These are phyloP conservation scores for Suillus brevipes DNA, from an alignment of 768 basidiomycete species.

Conservation along the genomic window DNA sequence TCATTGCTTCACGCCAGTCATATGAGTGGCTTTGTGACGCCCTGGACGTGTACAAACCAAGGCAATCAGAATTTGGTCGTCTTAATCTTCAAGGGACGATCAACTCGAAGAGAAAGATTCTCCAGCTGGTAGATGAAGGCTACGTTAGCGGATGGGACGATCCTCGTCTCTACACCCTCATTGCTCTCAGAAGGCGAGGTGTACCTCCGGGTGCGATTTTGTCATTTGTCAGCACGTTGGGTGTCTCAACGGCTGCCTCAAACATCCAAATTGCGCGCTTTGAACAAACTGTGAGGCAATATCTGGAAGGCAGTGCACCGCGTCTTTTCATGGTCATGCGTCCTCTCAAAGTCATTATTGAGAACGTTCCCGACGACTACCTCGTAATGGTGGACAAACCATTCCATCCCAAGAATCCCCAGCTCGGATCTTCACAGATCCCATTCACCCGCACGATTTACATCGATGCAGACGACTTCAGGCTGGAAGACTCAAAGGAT, in stretches of 20 bases:
- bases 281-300: conserved; percentile 84
- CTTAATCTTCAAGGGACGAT: conserved; percentile 92
- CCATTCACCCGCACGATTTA: conserved; percentile 89
- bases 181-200: conserved; percentile 91
- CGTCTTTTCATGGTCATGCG: conserved; percentile 88
- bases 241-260: conserved; percentile 82
- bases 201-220: conserved; percentile 96
- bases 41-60: conserved; percentile 95
- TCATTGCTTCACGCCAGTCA: conserved; percentile 92
- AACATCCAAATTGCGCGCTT: conserved; percentile 89
- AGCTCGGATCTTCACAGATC: conserved; percentile 76
- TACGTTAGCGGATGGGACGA: conserved; percentile 96
- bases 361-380: conserved; percentile 88
- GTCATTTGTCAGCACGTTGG: conserved; percentile 91
- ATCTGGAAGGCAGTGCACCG: conserved; percentile 85
- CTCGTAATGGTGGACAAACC: conserved; percentile 83
- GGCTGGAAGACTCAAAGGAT: conserved; percentile 86
- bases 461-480: conserved; percentile 93
- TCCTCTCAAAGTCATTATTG: conserved; percentile 88
- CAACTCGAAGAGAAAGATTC: conserved; percentile 95
- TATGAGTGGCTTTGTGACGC: conserved; percentile 99
- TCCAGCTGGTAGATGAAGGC: conserved; percentile 79
- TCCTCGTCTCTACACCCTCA: conserved; percentile 94
- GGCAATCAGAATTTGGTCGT: conserved; percentile 95
- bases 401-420: conserved; percentile 90